Conservation (phyloP, 1,284 basidiomycete genomes). For the Ceratobasidium sp. region DNA sequence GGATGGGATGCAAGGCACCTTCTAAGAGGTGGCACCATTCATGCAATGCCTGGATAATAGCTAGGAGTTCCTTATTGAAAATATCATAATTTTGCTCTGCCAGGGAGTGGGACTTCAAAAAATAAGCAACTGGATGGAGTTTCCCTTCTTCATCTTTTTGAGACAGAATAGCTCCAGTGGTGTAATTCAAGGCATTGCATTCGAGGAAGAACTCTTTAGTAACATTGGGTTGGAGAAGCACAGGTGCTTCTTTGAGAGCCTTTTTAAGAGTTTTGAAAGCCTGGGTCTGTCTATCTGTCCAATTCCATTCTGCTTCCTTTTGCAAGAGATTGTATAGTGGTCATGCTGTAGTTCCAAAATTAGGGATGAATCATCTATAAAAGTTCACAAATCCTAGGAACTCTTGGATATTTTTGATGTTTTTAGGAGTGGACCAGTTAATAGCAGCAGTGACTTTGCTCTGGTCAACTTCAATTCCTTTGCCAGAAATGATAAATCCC, state of each 20-base stretch:
- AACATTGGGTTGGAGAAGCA: not conserved
- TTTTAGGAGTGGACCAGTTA: constrained; percentile 47
- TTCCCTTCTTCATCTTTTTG: constrained; percentile 3
- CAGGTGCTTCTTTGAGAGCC: not conserved
- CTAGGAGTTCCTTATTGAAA: constrained; percentile 57
- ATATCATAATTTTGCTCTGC: constrained; percentile 46
- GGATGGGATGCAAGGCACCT: constrained; percentile 48
- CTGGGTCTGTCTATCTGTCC: not conserved
- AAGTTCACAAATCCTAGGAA: constrained; percentile 48
- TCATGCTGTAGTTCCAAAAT: constrained; percentile 46
- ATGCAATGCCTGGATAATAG: constrained; percentile 52
- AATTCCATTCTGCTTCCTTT: not conserved
- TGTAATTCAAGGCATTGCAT: constrained; percentile 21
- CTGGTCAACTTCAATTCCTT: constrained; percentile 46
- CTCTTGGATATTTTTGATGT: constrained; percentile 45
- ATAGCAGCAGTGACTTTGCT: constrained; percentile 47
- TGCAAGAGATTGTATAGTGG: constrained; percentile 45
- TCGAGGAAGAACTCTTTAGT: constrained; percentile 18
- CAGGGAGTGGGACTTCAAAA: not conserved
- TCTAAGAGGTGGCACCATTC: constrained; percentile 45
- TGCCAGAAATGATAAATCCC: constrained; percentile 46
- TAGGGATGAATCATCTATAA: constrained; percentile 47
- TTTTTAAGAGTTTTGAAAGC: not conserved
- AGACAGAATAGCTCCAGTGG: constrained; percentile 20
- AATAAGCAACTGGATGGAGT: constrained; percentile 20